phyloP scores from a whole-genome alignment of 2,329 filamentous ascomycete genomes.

The Parastagonospora avenae region DNA sequence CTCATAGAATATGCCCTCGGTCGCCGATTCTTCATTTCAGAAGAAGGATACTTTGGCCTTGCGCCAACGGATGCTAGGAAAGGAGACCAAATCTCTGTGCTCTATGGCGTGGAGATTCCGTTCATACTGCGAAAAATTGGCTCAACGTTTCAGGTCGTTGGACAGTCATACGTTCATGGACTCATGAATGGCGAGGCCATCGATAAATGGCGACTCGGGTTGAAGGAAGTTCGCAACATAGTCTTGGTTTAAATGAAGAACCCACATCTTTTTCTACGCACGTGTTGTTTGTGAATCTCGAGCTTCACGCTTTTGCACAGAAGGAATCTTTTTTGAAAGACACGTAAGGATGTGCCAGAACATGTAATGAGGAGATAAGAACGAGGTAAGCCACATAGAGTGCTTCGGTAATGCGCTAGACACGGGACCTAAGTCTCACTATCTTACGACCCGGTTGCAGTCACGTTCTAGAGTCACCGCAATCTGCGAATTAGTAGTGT shows the following conservation, averaged over 20 bases:
- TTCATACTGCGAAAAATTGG: neutral
- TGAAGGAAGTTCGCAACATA: neutral
- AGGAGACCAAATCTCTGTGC: neutral
- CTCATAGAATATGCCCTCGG: conserved; percentile 1
- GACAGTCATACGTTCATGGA: conserved; percentile 5
- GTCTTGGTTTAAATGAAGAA: neutral
- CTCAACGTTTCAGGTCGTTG: neutral
- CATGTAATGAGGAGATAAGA: no score
- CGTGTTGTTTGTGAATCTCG: no score
- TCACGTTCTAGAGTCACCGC: no score
- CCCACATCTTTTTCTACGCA: no score
- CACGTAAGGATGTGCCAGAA: no score
- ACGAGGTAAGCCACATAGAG: no score
- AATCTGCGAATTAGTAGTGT: no score
- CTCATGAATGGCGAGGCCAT: conserved; percentile 5
- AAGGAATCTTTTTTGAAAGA: no score
- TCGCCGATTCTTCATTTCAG: conserved; percentile 1
- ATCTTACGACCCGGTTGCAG: no score
- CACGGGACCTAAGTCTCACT: no score
- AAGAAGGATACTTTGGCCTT: neutral
- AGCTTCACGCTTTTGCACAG: no score
- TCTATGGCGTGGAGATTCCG: neutral
- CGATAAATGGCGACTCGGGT: neutral
- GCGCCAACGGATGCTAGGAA: neutral
- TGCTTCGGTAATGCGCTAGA: no score